Evolutionary conservation across 2,329 filamentous ascomycete genomes (phyloP).

Genomic region (Blastomyces emzantsi): DNA sequence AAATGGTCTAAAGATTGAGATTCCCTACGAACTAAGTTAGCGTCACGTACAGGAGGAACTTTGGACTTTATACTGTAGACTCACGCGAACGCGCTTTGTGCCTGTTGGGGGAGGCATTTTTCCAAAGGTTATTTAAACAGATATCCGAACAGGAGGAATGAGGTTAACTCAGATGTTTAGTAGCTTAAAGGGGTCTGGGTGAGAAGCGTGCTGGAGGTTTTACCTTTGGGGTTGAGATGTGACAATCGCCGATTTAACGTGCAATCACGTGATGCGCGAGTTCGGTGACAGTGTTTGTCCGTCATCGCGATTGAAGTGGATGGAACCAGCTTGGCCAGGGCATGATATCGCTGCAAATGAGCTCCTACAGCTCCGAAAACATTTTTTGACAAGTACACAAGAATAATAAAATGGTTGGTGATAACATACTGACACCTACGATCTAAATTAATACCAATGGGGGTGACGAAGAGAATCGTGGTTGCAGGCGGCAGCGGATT

Average conservation of each 20-base stretch:
- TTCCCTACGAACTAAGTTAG: slow-evolving; percentile 29
- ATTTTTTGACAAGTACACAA: background rate
- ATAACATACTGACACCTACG: background rate
- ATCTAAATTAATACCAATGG: background rate
- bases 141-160: background rate
- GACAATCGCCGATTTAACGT: background rate
- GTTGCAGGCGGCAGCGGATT: slow-evolving; percentile 95
- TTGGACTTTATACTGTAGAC: slow-evolving; percentile 13
- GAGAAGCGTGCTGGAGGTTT: background rate
- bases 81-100: slow-evolving; percentile 46
- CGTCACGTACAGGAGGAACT: background rate
- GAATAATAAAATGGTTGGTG: background rate
- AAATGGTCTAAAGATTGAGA: slow-evolving; percentile 42
- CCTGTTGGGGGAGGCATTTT: slow-evolving; percentile 46
- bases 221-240: background rate
- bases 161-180: background rate
- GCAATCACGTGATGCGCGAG: slow-evolving; percentile 5
- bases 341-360: background rate
- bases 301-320: too few relatives aligned
- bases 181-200: background rate
- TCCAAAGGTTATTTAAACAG: background rate
- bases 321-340: background rate
- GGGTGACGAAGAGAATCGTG: slow-evolving; percentile 66
- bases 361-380: background rate
- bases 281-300: background rate